Percentiles rank a stretch among this genome's conserved stretches.
Evolutionary conservation across 257 asterid species (phyloP).

Genomic region (Anisodus acutangulus): DNA sequence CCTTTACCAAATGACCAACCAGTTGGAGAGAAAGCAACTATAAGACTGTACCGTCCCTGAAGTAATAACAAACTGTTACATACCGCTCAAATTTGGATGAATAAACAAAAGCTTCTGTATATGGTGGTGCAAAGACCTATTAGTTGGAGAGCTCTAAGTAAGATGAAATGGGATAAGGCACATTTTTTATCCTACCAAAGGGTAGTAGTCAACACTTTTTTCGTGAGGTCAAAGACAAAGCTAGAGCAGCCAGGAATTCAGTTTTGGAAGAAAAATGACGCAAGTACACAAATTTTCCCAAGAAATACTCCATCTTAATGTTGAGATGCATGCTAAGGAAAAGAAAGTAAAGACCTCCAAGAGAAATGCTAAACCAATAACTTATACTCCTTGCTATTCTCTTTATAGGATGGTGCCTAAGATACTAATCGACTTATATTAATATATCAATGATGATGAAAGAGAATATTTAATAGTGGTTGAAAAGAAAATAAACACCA

Average conservation of each 20-base stretch:
- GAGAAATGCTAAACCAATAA: not conserved
- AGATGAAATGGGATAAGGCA: not conserved
- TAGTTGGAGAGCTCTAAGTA: not conserved
- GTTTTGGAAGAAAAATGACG: not conserved
- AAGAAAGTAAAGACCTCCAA: not conserved
- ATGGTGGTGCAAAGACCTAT: not conserved
- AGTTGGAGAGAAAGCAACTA: constrained; percentile 92
- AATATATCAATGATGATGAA: not conserved
- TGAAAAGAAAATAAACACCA: not conserved
- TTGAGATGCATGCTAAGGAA: not conserved
- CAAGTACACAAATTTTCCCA: not conserved
- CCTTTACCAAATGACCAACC: constrained; percentile 96
- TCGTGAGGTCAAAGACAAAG: not conserved
- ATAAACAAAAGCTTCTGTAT: not conserved
- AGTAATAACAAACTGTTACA: not conserved
- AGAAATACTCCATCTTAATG: constrained; percentile 15
- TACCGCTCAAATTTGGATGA: constrained; percentile 1
- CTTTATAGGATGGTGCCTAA: not conserved
- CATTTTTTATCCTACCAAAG: not conserved
- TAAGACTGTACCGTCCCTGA: constrained; percentile 71
- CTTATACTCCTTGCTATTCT: not conserved
- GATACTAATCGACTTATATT: not conserved
- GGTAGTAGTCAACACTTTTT: not conserved
- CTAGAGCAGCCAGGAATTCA: not conserved
- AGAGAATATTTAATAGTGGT: not conserved